phyloP scores from a whole-genome alignment of 1,284 basidiomycete genomes.

The Phlebopus sp. region DNA sequence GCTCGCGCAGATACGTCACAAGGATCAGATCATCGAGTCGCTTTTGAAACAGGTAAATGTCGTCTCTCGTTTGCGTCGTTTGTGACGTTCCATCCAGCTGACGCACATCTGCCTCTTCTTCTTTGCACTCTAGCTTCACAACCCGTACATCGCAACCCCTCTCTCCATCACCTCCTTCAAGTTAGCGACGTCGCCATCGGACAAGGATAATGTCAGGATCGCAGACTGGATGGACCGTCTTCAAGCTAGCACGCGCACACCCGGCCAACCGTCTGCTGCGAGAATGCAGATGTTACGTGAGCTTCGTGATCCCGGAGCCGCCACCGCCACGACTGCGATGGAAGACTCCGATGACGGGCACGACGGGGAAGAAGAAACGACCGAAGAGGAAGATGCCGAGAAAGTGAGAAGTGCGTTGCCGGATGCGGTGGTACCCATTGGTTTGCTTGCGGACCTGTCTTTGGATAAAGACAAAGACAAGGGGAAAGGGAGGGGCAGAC shows the following conservation, averaged over 20 bases:
- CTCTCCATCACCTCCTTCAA: conserved; percentile 73
- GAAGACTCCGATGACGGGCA: conserved; percentile 29
- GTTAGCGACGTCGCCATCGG: conserved; percentile 69
- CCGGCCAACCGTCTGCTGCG: conserved; percentile 21
- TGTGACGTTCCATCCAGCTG: no score
- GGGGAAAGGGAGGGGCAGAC: conserved; percentile 33
- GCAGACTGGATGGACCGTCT: conserved; percentile 66
- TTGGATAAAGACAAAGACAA: conserved; percentile 50
- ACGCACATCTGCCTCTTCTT: conserved; percentile 9
- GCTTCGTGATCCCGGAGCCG: conserved; percentile 28
- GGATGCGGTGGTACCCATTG: conserved; percentile 67
- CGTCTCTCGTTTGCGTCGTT: not conserved
- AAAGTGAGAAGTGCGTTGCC: conserved; percentile 54
- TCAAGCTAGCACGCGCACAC: conserved; percentile 35
- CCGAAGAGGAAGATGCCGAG: conserved; percentile 34
- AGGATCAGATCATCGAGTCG: conserved; percentile 78
- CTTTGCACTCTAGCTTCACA: conserved; percentile 55
- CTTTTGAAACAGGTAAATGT: conserved; percentile 69
- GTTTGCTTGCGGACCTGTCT: conserved; percentile 68
- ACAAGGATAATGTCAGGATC: conserved; percentile 62
- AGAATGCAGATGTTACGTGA: conserved; percentile 30
- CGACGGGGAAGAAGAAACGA: conserved; percentile 28
- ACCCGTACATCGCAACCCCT: conserved; percentile 73
- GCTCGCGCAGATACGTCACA: conserved; percentile 76
- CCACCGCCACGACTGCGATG: conserved; percentile 24